These are phyloP conservation scores for Ogataea parapolymorpha DNA, from an alignment of 805 yeast species.

Conservation along the genomic window DNA sequence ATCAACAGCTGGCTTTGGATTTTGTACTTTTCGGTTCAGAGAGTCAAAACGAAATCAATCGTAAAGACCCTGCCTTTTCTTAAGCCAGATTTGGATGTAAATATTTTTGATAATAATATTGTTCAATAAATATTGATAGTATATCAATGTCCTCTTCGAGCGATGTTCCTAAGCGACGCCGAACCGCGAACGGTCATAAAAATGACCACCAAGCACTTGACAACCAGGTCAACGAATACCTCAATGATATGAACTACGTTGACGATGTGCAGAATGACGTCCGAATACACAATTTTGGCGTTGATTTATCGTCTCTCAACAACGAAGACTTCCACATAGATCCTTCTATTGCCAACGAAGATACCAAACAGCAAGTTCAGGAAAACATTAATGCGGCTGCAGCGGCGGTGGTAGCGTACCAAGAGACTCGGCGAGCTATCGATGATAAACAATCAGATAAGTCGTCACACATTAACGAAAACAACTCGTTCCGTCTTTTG, in stretches of 20 bases:
- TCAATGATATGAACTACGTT: conserved; percentile 25
- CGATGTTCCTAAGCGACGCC: conserved; percentile 4
- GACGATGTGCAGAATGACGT: conserved; percentile 21
- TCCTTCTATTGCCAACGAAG: conserved; percentile 18
- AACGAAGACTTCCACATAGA: conserved; percentile 28
- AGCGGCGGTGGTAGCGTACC: conserved; percentile 25
- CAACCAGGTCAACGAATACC: conserved; percentile 29
- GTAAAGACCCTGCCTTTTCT: too few species aligned
- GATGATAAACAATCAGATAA: conserved; percentile 7
- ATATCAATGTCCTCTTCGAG: conserved; percentile 4
- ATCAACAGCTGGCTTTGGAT: too few species aligned
- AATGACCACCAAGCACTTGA: conserved; percentile 28
- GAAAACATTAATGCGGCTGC: conserved; percentile 21
- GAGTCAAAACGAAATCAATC: too few species aligned
- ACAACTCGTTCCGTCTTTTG: conserved; percentile 10
- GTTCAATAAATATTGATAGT: background rate
- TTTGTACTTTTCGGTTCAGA: too few species aligned
- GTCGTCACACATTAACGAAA: background rate
- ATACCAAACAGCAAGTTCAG: conserved; percentile 10
- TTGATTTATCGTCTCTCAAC: conserved; percentile 22
- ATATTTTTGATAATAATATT: too few species aligned
- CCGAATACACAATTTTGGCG: conserved; percentile 22
- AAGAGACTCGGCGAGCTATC: conserved; percentile 4
- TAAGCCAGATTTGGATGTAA: too few species aligned
- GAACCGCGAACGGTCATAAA: conserved; percentile 10